Base-by-base conservation (phyloP, 495 filamentous ascomycete genomes). In the Hyaloscypha bicolor region DNA sequence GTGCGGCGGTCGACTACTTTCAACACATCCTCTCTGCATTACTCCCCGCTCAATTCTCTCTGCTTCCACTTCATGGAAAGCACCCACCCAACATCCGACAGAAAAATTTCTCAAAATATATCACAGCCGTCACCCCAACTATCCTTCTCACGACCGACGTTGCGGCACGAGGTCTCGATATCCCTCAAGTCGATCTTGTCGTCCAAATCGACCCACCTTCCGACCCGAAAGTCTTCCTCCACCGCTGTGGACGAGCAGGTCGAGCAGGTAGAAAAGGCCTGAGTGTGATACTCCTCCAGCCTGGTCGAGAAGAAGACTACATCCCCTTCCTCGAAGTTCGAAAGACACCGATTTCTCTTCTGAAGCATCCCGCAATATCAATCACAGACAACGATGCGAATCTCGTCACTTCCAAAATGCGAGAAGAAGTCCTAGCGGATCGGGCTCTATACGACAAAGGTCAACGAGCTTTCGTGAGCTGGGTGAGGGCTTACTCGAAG, bases 1-100 rank as follows among this genome's bases (percentile, higher is more conserved):
- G 96, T 72, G 92, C 92, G 30, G 91, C 90, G n/a, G 96, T 98
- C 29, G 95, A 97, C 76, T 97, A 97, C 76, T 93, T 94, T 72
- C 83, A 91, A 31, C 82, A 89, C 64, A 83, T 96, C 19, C 82
- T 98, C 32, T 90, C 91, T 0, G 70, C 80, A 2, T 74, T 93
- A 22, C 80, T 96, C 16, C 83, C 81, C 0, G 73, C 86, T 9
- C 83, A 85, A 21, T 91, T 92, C 72, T 80, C 82, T 19, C 78
- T 96, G 6, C 82, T 95, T 25, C 89, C 94, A 6, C 84, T 99
- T 0, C 95, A 99, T 72, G 95, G 95, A 42, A 97, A 98, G 76
- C 91, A 93, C 69, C 87, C 87, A 3, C 85, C 92, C 11, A 90
- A 90, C 62, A 88, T 91, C 35, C 88, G 93, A 33, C 82, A 90